Base-by-base conservation (phyloP, 257 asterid genomes). In the Mentha longifolia region DNA sequence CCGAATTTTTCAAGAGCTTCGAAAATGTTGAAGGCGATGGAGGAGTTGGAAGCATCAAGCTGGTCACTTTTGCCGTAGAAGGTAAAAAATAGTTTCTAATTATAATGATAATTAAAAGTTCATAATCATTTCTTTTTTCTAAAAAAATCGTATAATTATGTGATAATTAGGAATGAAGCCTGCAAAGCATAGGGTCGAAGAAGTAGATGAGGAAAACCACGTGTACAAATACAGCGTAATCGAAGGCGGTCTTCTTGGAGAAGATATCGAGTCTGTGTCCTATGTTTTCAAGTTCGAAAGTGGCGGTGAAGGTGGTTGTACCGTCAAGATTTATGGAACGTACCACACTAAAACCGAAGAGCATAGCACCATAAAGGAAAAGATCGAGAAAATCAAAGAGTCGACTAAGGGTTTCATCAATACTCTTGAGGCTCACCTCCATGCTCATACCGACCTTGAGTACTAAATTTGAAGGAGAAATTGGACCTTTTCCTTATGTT, bases 241-340 rank as follows among this genome's bases (percentile, higher is more conserved):
- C 0, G 92, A 88, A 58, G 95, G 88, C 1, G 85, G 84, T 72
- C 75, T 45, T 20, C 42, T 86, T 16, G 67, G 17, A 1, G 87
- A 52, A 1, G 78, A 13, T 13, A 45, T 84, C 0, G 95, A 84
- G 6, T 74, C 70, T 1, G 74, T 85, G 56, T 60, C 83, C 13
- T 76, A 84, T 35, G 72, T 33, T 12, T 6, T 30, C 3, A 80
- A 82, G 55, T 43, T 87, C 14, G 84, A 80, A 13, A 61, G 68
- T 0, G 74, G 80, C 0, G 80, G 39, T 0, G 43, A 77, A 9
- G 89, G 88, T 4, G 94, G 94, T 4, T 85, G 88, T 13, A n/a
- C 81, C 2, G 67, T 71, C 69, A 85, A 84, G 60, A 70, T 31
- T 50, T 65, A 3, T 5, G 73, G 70, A 59, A 64, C 56, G 1